These are phyloP conservation scores for Neurospora africana DNA, from an alignment of 495 filamentous ascomycete species.

Conservation along the genomic window DNA sequence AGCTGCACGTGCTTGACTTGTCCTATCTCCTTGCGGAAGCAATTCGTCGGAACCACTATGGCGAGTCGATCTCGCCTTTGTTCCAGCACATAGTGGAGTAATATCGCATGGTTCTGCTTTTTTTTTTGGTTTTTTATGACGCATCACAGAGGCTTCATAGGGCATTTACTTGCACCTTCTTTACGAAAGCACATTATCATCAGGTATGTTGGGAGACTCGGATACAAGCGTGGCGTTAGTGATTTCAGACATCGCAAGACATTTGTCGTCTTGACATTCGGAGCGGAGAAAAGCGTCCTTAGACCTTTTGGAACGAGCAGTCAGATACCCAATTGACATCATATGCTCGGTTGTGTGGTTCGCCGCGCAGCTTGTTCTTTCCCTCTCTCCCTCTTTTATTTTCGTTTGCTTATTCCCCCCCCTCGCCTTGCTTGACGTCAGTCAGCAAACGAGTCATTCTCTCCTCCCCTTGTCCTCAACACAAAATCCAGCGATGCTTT, in stretches of 20 bases:
- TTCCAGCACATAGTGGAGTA: slow-evolving; percentile 63
- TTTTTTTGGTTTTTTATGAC: slow-evolving; percentile 5
- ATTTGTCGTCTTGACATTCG: slow-evolving; percentile 7
- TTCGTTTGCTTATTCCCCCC: slow-evolving; percentile 1
- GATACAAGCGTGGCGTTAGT: slow-evolving; percentile 24
- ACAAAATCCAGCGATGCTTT: slow-evolving; percentile 38
- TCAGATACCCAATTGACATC: slow-evolving; percentile 25
- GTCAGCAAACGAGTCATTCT: background rate
- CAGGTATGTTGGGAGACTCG: slow-evolving; percentile 6
- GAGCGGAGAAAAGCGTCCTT: slow-evolving; percentile 5
- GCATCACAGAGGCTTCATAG: background rate
- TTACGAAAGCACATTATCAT: background rate
- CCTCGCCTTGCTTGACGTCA: background rate
- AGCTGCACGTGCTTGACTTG: slow-evolving; percentile 81
- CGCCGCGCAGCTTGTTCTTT: slow-evolving; percentile 1
- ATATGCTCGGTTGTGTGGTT: slow-evolving; percentile 7
- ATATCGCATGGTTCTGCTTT: slow-evolving; percentile 8
- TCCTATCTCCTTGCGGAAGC: slow-evolving; percentile 82
- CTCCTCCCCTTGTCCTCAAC: slow-evolving; percentile 3
- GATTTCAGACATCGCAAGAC: slow-evolving; percentile 6
- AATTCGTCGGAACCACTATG: slow-evolving; percentile 91
- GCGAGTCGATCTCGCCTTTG: slow-evolving; percentile 73
- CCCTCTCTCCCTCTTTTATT: background rate
- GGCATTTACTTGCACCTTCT: background rate
- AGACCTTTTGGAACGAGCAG: slow-evolving; percentile 18